Base-by-base conservation (phyloP, 75 land plant genomes). In the Pinus tabuliformis region DNA sequence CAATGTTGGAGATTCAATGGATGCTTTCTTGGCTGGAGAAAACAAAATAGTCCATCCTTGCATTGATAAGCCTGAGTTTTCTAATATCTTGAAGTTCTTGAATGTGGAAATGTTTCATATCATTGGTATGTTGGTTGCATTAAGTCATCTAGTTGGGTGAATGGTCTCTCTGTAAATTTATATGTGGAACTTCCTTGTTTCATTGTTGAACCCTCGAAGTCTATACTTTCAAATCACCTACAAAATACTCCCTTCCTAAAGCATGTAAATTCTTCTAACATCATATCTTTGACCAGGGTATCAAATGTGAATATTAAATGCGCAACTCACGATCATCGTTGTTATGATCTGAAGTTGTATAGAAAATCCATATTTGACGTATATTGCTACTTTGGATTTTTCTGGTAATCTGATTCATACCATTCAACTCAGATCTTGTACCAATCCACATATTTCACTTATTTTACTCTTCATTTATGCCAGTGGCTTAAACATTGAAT, bases 111-210 rank as follows among this genome's bases (percentile, higher is more conserved):
- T 72, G 83, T 85, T 4, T 72, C 73, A 37, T 3, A 3, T 5
- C 64, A 76, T 4, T 83, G 85, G 86, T 86, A 86, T 76, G 64
- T 63, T 2, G 76, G 72, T 74, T 86, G 78, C 60, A 72, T 89
- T 57, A 54, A 81, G 22, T 72, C 81, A 64, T 75, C 73, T 76
- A 82, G 49, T 80, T 84, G 11, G 1, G 0, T 30, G 12, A 59
- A 57, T n/a, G 65, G 82, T 42, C 80, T 82, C 1, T 73, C 84
- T 1, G 89, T 86, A 17, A 80, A 72, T 57, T 58, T 84, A 26
- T 89, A 89, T 61, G 33, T 84, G 49, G 79, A 84, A 59, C 81
- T 89, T 63, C 83, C 86, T 1, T 12, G 54, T 0, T 84, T 86
- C 24, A 2, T 86, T n/a, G 65, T 84, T 22, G 61, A 72, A 0